Percentiles rank a stretch among this genome's conserved stretches.
Conservation (phyloP, 2,329 filamentous ascomycete species). For the Chalaropsis thielavioides region DNA sequence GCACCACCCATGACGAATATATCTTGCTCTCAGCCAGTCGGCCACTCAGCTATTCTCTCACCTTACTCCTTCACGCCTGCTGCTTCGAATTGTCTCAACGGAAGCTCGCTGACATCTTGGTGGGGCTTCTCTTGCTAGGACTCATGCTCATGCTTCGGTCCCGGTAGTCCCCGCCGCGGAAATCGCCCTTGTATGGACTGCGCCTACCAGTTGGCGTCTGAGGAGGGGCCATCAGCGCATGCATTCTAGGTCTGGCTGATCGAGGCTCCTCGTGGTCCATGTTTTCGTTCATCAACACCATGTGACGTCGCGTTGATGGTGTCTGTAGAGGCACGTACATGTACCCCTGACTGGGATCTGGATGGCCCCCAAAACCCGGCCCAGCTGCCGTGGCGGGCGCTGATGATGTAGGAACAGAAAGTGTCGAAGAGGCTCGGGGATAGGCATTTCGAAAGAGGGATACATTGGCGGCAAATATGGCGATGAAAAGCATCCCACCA, state of each 20-base stretch:
- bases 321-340: conserved; percentile 31
- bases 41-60: too few species aligned
- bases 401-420: background rate
- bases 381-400: background rate
- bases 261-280: conserved; percentile 13
- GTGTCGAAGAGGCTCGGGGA: background rate
- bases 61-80: background rate
- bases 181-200: conserved; percentile 8
- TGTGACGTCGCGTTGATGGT: conserved; percentile 26
- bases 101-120: conserved; percentile 3
- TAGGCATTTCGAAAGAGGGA: conserved; percentile 24
- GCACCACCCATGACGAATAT: too few species aligned
- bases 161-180: conserved; percentile 9
- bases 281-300: conserved; percentile 14
- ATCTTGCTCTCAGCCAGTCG: too few species aligned
- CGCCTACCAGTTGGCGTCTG: conserved; percentile 12
- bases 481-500: conserved; percentile 34
- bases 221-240: conserved; percentile 12
- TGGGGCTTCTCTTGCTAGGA: conserved; percentile 16
- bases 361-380: conserved; percentile 8
- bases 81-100: background rate
- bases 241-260: conserved; percentile 11
- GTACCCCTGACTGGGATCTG: conserved; percentile 25
- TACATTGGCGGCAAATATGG: conserved; percentile 38
- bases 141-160: conserved; percentile 15